Base-by-base conservation (phyloP, 2,329 filamentous ascomycete genomes). In the Pseudonectria foliicola region DNA sequence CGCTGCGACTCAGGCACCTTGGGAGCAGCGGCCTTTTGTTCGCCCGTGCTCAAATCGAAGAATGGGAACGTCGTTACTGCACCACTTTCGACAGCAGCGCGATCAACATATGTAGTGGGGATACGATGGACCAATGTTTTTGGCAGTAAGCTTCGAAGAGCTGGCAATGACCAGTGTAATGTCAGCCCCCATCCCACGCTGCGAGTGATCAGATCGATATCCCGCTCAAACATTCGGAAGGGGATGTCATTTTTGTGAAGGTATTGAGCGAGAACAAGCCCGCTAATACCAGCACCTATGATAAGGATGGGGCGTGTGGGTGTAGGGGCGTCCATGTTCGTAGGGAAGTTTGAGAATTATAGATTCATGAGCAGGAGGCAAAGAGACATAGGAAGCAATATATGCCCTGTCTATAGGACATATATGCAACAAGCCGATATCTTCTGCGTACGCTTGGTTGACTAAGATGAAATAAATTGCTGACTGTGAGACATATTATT, bases 151-250 rank as follows among this genome's bases (percentile, higher is more conserved):
- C 61, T 50, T 29, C 68, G 62, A 27, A 81, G 59, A 2, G 63
- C 64, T 0, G 69, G 62, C 8, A 80, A 62, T 4, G 71, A 73
- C 76, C 76, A 82, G 50, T 80, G 74, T 37, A 82, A 60, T 0
- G 76, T 80, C 37, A 82, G 59, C 3, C 75, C 78, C 79, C 77
- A 82, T 42, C 77, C 76, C 4, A 66, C 60, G 13, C 59, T 70
- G 23, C 67, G 70, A 18, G 63, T 63, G 37, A 55, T 60, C 27
- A 71, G 59, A 27, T 69, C 63, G 5, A 49, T 38, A 43, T 73
- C 67, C n/a, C 71, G 66, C 48, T 77, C 73, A 44, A 73, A 76
- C 33, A 77, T 59, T 18, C 54, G 62, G 45, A 67, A 73, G 4
- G 62, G 52, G 6, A 70, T 49, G 8, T 38, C 45, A n/a, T 49